phyloP scores from a whole-genome alignment of 2,329 filamentous ascomycete genomes.

The Ophiocordyceps camponoti-leonardi region DNA sequence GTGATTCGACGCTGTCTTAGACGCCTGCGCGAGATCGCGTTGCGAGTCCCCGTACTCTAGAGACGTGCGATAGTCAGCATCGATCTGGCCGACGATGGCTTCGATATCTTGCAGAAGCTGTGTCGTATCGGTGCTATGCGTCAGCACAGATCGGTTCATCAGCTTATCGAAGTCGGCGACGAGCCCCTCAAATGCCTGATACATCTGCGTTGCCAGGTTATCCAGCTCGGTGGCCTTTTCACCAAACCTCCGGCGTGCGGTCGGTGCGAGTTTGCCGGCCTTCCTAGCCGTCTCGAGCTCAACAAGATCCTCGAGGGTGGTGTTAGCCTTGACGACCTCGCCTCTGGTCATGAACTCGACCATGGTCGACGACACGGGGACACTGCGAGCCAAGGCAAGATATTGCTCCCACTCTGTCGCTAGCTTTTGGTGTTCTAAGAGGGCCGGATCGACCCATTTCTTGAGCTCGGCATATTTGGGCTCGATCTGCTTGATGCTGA shows the following conservation, averaged over 20 bases:
- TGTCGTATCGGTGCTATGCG: constrained; percentile 43
- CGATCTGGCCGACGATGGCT: constrained; percentile 70
- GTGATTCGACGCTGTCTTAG: constrained; percentile 45
- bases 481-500: constrained; percentile 54
- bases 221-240: constrained; percentile 43
- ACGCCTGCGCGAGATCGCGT: constrained; percentile 40
- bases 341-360: constrained; percentile 43
- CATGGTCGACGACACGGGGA: constrained; percentile 50
- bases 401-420: constrained; percentile 51
- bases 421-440: constrained; percentile 49
- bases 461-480: constrained; percentile 54
- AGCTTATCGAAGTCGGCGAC: constrained; percentile 46
- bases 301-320: constrained; percentile 58
- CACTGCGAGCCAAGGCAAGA: constrained; percentile 43
- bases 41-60: constrained; percentile 49
- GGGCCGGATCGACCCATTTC: constrained; percentile 50
- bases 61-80: constrained; percentile 67
- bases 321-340: constrained; percentile 26
- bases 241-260: constrained; percentile 41
- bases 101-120: constrained; percentile 72
- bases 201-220: constrained; percentile 39
- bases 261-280: constrained; percentile 48
- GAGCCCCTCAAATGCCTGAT: constrained; percentile 42
- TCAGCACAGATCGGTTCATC: constrained; percentile 33
- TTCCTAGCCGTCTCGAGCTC: constrained; percentile 56